Evolutionary conservation across 306 rosid species (phyloP).

Genomic region (Vigna hirtella): DNA sequence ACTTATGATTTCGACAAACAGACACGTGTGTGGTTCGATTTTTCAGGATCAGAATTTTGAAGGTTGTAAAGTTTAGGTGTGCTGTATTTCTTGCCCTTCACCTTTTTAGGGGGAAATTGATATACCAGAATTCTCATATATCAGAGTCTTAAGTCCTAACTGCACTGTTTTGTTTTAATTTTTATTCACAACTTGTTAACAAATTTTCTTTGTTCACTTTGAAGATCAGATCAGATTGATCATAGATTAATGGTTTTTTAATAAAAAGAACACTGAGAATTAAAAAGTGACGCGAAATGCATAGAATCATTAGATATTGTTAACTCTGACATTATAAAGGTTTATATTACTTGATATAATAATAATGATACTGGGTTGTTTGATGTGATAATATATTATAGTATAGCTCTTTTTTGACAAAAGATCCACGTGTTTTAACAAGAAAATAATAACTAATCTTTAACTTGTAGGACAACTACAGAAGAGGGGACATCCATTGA

Average conservation of each 20-base stretch:
- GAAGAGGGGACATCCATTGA: slow-evolving; percentile 19
- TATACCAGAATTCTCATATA: slow-evolving; percentile 32
- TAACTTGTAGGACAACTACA: background rate
- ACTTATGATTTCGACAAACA: slow-evolving; percentile 1
- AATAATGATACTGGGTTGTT: background rate
- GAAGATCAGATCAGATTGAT: background rate
- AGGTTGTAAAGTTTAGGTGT: background rate
- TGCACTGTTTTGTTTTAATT: background rate
- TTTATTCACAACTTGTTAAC: background rate
- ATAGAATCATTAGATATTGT: background rate
- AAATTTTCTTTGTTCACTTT: background rate
- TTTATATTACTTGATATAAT: background rate
- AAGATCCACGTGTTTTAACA: background rate
- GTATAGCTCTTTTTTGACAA: background rate
- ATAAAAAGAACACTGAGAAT: background rate
- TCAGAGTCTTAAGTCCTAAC: slow-evolving; percentile 15
- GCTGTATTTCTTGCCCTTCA: slow-evolving; percentile 10
- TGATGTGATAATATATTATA: background rate
- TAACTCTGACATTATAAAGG: background rate
- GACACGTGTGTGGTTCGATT: slow-evolving; percentile 42
- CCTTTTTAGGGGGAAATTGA: slow-evolving; percentile 52
- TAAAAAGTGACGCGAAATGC: background rate
- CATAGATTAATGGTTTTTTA: background rate
- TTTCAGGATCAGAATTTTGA: slow-evolving; percentile 37
- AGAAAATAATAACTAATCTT: background rate